phyloP scores from a whole-genome alignment of 129 eudicot genomes.

The Chrysanthemum seticuspe region DNA sequence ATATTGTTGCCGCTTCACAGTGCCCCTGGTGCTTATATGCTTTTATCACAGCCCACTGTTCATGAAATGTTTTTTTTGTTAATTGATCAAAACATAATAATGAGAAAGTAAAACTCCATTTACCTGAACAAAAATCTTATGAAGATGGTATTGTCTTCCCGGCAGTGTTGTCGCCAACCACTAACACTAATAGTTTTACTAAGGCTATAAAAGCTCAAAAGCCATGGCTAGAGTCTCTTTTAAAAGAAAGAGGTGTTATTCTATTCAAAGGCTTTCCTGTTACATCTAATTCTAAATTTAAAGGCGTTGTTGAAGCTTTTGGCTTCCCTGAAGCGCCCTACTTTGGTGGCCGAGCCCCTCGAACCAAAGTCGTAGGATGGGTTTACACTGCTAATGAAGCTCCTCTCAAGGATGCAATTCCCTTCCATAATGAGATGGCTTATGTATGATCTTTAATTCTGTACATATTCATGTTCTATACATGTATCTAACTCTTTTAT shows the following conservation, averaged over 20 bases:
- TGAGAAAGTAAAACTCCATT: too few relatives aligned
- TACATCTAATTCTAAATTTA: slow-evolving; percentile 59
- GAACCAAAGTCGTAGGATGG: slow-evolving; percentile 66
- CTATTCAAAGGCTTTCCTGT: slow-evolving; percentile 62
- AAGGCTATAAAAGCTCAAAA: slow-evolving; percentile 48
- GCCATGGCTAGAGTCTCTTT: slow-evolving; percentile 56
- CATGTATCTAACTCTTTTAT: too few relatives aligned
- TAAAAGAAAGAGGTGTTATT: slow-evolving; percentile 53
- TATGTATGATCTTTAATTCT: background rate
- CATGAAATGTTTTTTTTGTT: too few relatives aligned
- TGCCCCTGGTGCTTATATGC: too few relatives aligned
- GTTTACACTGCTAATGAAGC: slow-evolving; percentile 78
- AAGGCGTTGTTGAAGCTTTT: slow-evolving; percentile 69
- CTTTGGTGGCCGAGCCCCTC: slow-evolving; percentile 71
- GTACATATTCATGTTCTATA: background rate
- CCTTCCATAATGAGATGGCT: slow-evolving; percentile 63
- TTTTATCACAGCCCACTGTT: too few relatives aligned
- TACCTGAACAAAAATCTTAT: too few relatives aligned
- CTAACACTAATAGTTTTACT: background rate
- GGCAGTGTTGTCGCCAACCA: too few relatives aligned
- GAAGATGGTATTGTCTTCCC: too few relatives aligned
- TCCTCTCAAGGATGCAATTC: slow-evolving; percentile 69
- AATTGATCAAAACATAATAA: too few relatives aligned
- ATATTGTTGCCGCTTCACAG: too few relatives aligned
- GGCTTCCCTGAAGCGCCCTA: slow-evolving; percentile 62